Base-by-base conservation (phyloP, 2,329 filamentous ascomycete species). In the Trichophyton schoenleinii region DNA sequence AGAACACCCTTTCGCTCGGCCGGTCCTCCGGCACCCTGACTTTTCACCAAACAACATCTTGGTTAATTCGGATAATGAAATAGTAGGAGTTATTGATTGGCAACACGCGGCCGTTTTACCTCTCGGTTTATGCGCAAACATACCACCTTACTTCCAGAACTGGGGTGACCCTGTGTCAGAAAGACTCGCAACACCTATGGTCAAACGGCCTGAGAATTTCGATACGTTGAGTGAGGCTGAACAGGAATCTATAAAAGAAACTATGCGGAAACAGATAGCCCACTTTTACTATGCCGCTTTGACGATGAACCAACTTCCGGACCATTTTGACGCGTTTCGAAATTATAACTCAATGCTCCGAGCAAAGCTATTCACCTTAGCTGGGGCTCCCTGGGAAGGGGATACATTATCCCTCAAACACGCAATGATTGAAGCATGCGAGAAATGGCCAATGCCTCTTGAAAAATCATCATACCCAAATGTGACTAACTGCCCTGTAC, bases 61-160 rank as follows among this genome's bases (percentile, higher is more conserved):
- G 11, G 41, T 65, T 13, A 59, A 31, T 44, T 62, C 62, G 0
- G 60, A 63, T 0, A 61, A 53, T 18, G 31, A 63, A 22, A 60
- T 65, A 6, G 60, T 34, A 5, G 57, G 52, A 18, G 48, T 65
- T 18, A 63, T 65, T 49, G 63, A 65, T 59, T 65, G 62, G 63
- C 63, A 65, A 60, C 63, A 65, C 22, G 52, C 62, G 1, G n/a
- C 28, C 15, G 49, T 63, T 28, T 34, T 48, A 5, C 63, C 63
- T 2, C 53, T 62, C 1, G 20, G 66, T 36, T 58, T 71, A 5
- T 68, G 65, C 60, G 66, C 67, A 49, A 69, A 70, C 41, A 70
- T 72, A 9, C 70, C 69, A 2, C 64, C 69, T 31, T 64, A 71
- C 64, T 72, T 72, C 62, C 70, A 72, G 63, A 73, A 73, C 46